phyloP scores from a whole-genome alignment of 176 grass and related monocot genomes.

The Hsuehochloa calcarea region DNA sequence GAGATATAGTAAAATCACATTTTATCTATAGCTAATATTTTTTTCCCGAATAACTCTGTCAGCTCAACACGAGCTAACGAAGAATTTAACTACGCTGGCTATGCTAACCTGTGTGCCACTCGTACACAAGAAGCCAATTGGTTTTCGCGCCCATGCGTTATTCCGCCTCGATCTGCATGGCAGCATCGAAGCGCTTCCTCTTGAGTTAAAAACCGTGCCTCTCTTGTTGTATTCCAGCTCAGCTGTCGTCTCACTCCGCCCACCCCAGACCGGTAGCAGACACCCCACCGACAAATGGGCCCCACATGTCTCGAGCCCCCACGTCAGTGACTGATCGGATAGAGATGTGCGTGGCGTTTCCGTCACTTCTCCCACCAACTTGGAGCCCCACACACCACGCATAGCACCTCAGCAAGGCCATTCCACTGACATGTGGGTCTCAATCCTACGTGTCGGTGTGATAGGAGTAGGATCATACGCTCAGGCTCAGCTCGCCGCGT shows the following conservation, averaged over 20 bases:
- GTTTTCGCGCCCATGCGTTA: not conserved
- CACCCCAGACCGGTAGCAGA: not conserved
- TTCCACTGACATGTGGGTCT: not conserved
- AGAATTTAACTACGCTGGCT: too few relatives aligned
- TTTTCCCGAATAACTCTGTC: not conserved
- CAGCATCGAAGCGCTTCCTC: not conserved
- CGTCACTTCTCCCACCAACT: not conserved
- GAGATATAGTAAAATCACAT: not conserved
- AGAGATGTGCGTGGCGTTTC: not conserved
- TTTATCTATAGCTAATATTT: not conserved
- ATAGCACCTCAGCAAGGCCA: rapidly evolving
- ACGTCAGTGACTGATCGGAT: not conserved
- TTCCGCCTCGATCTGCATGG: not conserved
- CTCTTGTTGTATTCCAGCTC: conserved; percentile 21
- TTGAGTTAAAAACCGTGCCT: not conserved
- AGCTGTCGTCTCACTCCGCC: not conserved
- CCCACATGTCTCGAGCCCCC: not conserved
- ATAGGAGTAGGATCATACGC: not conserved
- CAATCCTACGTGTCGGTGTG: not conserved
- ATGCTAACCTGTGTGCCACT: not conserved
- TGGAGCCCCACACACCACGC: not conserved
- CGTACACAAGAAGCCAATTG: not conserved
- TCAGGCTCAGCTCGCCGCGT: not conserved
- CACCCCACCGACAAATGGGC: not conserved
- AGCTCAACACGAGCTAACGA: not conserved